phyloP scores from a whole-genome alignment of 768 basidiomycete species.

The Pleurotus djamor region DNA sequence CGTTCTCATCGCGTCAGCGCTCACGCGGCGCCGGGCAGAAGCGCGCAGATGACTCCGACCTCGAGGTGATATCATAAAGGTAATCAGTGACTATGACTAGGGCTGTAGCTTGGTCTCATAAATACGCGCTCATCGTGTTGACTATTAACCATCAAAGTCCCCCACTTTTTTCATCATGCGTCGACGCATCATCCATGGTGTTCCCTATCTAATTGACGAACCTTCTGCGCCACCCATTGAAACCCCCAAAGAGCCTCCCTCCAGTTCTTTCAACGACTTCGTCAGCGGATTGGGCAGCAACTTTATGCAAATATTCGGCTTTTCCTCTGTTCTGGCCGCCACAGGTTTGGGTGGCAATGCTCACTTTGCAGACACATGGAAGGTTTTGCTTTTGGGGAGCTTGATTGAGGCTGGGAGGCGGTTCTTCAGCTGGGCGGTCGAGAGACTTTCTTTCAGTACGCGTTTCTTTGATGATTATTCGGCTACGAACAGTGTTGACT shows the following conservation, averaged over 20 bases:
- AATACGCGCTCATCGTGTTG: no score
- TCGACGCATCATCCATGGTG: no score
- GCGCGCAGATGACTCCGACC: no score
- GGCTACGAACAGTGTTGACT: no score
- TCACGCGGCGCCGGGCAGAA: no score
- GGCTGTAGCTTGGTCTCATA: no score
- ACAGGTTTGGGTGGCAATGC: not conserved
- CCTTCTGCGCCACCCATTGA: not conserved
- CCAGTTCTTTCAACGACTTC: not conserved
- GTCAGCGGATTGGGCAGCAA: not conserved
- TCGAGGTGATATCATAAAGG: no score
- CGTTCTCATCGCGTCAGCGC: no score
- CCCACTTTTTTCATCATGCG: no score
- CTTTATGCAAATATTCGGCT: constrained; percentile 4
- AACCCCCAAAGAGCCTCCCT: not conserved
- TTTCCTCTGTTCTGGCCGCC: not conserved
- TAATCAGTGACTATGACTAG: no score
- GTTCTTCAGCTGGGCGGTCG: constrained; percentile 22
- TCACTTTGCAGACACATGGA: constrained; percentile 4
- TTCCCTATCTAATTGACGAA: not conserved
- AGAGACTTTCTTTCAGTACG: constrained; percentile 36
- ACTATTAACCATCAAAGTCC: no score
- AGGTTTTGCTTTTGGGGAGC: constrained; percentile 4
- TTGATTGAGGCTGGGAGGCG: constrained; percentile 11
- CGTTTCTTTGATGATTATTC: constrained; percentile 9